Percentiles rank a stretch among this genome's conserved stretches.
Conservation (phyloP, 306 rosid genomes). For the Lithocarpus polystachyus region DNA sequence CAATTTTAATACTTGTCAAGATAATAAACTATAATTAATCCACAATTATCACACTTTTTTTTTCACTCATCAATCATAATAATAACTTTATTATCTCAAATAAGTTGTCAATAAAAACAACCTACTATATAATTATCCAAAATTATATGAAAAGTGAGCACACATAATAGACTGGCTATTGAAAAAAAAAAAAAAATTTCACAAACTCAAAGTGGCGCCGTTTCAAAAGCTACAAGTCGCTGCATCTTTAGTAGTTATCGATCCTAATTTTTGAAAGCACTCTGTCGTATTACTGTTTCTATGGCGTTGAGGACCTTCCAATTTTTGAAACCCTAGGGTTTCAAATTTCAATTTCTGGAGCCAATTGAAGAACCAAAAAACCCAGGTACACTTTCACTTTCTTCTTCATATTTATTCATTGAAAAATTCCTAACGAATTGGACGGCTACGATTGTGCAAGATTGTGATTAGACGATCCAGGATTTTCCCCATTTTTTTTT, state of each 20-base stretch:
- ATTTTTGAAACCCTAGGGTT: slow-evolving; percentile 2
- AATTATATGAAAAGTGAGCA: no score
- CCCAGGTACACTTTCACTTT: background rate
- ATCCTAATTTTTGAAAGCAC: no score
- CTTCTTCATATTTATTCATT: background rate
- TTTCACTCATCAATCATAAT: no score
- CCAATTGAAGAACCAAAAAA: background rate
- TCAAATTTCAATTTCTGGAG: background rate
- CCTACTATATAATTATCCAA: no score
- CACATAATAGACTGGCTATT: no score
- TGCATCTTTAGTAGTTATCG: background rate
- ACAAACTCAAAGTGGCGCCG: no score
- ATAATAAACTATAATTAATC: no score
- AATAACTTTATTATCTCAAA: no score
- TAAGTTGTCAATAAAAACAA: no score
- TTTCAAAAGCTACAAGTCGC: background rate
- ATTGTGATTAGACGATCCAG: background rate
- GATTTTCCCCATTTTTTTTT: background rate
- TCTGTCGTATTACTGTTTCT: background rate
- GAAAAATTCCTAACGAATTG: background rate
- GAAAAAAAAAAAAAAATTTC: background rate
- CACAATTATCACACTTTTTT: no score
- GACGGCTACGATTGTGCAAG: background rate
- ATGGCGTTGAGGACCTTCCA: background rate
- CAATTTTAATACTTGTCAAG: no score